Base-by-base conservation (phyloP, 768 basidiomycete genomes). In the Leccinum variicolor region DNA sequence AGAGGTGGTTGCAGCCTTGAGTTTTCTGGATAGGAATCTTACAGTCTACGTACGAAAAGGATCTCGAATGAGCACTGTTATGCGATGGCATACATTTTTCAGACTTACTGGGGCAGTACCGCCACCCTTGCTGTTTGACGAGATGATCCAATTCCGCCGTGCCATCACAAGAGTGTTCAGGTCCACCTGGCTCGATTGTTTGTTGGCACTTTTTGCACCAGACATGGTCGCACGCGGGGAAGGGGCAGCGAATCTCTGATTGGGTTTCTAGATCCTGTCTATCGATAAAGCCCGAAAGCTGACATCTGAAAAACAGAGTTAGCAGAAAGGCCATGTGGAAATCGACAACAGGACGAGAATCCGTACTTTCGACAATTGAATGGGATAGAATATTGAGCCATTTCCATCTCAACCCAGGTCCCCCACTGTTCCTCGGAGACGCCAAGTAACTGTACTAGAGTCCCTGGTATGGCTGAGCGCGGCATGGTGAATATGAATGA, bases 141-240 rank as follows among this genome's bases (percentile, higher is more conserved):
- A 84, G 66, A 52, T 78, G 72, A 13, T 79, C 75, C 19, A 86
- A 70, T 59, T 86, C 85, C 1, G 75, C 70, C 1, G 79, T 73
- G 11, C 82, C 84, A 56, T 85, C 84, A 62, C 86, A 87, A 1
- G 81, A 81, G 63, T 85, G 83, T 51, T 71, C 66, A 5, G 74
- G 72, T n/a, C 73, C 77, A 25, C 57, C 67, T 10, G 69, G 33
- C 0, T 64, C 66, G 25, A 76, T 56, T 57, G 69, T 43, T 56
- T 83, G 81, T 50, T 79, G 78, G 65, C 86, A 87, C 19, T 65
- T 68, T 69, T 78, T 85, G 68, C 86, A 87, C 86, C 85, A 87
- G 28, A 74, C 70, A 57, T 83, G 72, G 4, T 72, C 66, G 56
- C 86, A 87, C 3, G 64, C 63, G 0, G 74, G 75, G 36, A 79